A percentile compares a stretch with the other conserved stretches of the same genome.
Conservation (phyloP, 2,329 filamentous ascomycete species). For the Ceratocystis destructans region DNA sequence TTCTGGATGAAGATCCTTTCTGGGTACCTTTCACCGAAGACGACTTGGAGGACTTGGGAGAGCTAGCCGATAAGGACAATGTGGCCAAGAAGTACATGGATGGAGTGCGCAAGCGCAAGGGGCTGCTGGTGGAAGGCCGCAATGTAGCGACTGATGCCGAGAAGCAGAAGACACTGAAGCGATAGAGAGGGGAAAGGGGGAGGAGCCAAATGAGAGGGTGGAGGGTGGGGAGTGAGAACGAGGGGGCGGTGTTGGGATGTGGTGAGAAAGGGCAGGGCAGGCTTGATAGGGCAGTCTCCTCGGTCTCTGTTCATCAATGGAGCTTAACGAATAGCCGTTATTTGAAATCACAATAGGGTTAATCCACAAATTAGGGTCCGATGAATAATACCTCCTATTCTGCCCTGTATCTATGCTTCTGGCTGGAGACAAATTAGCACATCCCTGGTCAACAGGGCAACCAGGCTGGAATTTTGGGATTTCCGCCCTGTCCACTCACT, state of each 20-base stretch:
- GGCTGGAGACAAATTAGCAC: neutral
- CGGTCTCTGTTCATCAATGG: neutral
- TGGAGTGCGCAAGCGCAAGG: slow-evolving; percentile 72
- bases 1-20: slow-evolving; percentile 89
- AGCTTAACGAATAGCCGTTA: neutral
- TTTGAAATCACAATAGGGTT: neutral
- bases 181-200: slow-evolving; percentile 28
- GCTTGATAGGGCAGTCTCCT: no score
- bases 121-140: slow-evolving; percentile 66
- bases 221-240: neutral
- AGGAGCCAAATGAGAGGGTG: neutral
- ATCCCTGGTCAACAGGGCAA: neutral
- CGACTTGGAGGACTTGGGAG: slow-evolving; percentile 87
- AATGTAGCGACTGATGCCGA: slow-evolving; percentile 73
- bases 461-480: neutral
- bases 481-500: neutral
- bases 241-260: neutral
- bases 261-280: neutral
- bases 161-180: slow-evolving; percentile 66
- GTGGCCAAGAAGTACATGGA: slow-evolving; percentile 96
- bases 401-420: neutral
- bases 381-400: neutral
- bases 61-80: slow-evolving; percentile 86
- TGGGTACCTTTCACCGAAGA: slow-evolving; percentile 97
- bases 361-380: neutral